Conservation (phyloP, 169 alveolate species). For the Neospora caninum region DNA sequence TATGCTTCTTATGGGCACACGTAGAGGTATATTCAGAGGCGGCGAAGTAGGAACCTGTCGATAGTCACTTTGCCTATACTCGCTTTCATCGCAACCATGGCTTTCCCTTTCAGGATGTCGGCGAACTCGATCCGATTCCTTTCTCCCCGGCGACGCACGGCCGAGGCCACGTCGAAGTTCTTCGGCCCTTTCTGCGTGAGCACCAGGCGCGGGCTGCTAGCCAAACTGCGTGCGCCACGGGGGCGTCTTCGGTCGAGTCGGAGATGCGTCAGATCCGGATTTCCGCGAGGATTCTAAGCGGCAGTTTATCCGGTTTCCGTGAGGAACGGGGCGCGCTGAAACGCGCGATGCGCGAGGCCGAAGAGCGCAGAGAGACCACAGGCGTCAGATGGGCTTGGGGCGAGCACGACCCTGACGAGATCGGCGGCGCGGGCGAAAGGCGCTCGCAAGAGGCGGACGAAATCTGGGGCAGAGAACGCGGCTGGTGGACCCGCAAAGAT, state of each 20-base stretch:
- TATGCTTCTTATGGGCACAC: too few species aligned
- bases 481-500: neutral
- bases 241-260: conserved; percentile 49
- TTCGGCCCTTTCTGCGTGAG: conserved; percentile 70
- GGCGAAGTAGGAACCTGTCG: too few species aligned
- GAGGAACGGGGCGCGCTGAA: neutral
- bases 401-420: neutral
- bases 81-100: neutral
- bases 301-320: neutral
- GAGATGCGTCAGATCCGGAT: neutral
- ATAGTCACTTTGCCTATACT: too few species aligned
- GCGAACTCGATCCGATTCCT: conserved; percentile 86
- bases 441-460: neutral
- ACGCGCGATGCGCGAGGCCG: neutral
- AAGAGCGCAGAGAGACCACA: neutral
- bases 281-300: conserved; percentile 12
- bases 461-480: neutral
- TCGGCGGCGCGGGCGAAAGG: neutral
- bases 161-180: conserved; percentile 77
- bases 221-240: conserved; percentile 74
- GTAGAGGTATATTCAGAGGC: too few species aligned
- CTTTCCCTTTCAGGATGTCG: conserved; percentile 76
- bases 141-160: conserved; percentile 78
- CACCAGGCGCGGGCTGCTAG: conserved; percentile 47
- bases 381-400: conserved; percentile 20